Percentiles rank a stretch among this genome's conserved stretches.
These are phyloP conservation scores for Hymenochaete sp. DNA, from an alignment of 1,284 basidiomycete genomes.

Conservation along the genomic window DNA sequence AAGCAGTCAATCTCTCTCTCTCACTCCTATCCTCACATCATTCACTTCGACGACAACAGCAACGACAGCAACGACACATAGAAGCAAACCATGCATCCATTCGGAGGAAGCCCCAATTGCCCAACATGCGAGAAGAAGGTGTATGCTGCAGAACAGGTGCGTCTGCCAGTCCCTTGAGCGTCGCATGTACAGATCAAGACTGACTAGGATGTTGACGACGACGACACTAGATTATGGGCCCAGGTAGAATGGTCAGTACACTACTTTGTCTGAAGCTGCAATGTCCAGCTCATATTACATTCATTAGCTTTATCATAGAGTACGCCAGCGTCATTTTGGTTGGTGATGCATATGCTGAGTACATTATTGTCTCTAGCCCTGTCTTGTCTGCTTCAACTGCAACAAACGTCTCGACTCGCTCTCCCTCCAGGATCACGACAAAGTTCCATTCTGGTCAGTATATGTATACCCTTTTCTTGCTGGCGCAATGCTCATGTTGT, in stretches of 20 bases:
- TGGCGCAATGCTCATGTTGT: slow-evolving; percentile 7
- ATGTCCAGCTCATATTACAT: background rate
- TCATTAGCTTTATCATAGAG: slow-evolving; percentile 68
- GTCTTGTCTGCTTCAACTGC: slow-evolving; percentile 61
- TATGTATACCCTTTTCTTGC: background rate
- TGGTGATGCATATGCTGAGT: background rate
- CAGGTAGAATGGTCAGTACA: slow-evolving; percentile 60
- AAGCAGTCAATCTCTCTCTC: too few species aligned
- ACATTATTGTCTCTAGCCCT: slow-evolving; percentile 41
- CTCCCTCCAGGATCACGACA: slow-evolving; percentile 65
- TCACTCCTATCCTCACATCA: too few species aligned
- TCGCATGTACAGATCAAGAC: slow-evolving; percentile 3
- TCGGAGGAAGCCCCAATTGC: slow-evolving; percentile 24
- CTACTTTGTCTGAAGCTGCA: background rate
- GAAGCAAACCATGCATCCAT: slow-evolving; percentile 19
- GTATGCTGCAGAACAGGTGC: slow-evolving; percentile 74
- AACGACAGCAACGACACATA: too few species aligned
- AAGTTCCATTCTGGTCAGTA: slow-evolving; percentile 62
- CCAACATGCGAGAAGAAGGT: slow-evolving; percentile 52
- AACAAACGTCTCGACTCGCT: slow-evolving; percentile 67
- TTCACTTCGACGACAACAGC: too few species aligned
- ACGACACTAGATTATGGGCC: slow-evolving; percentile 66
- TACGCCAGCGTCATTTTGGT: slow-evolving; percentile 21
- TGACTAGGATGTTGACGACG: too few species aligned
- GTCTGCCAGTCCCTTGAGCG: slow-evolving; percentile 20